Percentiles rank a stretch among this genome's conserved stretches.
These are phyloP conservation scores for Rhodosporidiobolus odoratus DNA, from an alignment of 768 basidiomycete genomes.

Conservation along the genomic window DNA sequence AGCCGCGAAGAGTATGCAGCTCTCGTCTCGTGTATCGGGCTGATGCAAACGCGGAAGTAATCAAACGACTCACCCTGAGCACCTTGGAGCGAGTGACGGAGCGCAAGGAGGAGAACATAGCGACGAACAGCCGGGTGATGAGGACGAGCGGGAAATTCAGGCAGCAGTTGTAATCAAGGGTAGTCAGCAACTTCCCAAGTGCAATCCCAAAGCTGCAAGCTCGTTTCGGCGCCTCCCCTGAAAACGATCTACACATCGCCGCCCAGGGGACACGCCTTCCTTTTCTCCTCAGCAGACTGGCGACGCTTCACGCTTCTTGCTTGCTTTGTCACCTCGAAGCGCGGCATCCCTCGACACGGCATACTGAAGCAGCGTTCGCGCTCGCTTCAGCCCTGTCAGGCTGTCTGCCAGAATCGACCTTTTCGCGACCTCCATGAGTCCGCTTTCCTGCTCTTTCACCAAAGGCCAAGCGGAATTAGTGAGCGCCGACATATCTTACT, in stretches of 20 bases:
- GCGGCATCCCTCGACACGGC: slow-evolving; percentile 27
- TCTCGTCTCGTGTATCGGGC: neutral
- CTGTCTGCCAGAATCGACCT: slow-evolving; percentile 6
- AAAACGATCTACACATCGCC: neutral
- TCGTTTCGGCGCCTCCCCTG: neutral
- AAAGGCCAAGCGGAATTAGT: slow-evolving; percentile 23
- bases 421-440: neutral
- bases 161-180: neutral
- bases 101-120: slow-evolving; percentile 33
- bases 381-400: neutral
- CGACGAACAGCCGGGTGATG: neutral
- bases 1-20: slow-evolving; percentile 7
- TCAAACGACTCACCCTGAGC: slow-evolving; percentile 13
- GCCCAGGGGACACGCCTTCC: neutral
- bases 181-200: neutral
- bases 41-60: neutral
- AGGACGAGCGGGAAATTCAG: neutral
- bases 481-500: slow-evolving; percentile 17
- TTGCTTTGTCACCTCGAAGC: neutral
- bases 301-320: slow-evolving; percentile 19
- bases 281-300: slow-evolving; percentile 1
- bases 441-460: slow-evolving; percentile 11
- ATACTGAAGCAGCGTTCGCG: neutral
- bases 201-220: neutral
- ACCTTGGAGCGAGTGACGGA: slow-evolving; percentile 18